Evolutionary conservation across 768 basidiomycete genomes (phyloP).

Genomic region (Russula lepida): DNA sequence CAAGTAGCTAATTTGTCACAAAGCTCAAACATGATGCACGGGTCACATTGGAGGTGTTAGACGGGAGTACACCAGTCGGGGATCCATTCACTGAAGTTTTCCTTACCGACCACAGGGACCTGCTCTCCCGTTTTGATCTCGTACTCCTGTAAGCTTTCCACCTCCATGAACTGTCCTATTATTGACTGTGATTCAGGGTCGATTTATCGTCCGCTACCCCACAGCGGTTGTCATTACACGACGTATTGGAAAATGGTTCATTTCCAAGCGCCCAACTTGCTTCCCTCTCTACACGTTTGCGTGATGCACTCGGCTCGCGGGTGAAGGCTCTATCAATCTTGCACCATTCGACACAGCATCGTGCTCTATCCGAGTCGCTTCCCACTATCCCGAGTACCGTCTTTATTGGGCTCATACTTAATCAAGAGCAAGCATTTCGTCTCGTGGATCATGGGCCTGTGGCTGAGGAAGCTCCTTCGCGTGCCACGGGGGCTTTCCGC

Average conservation of each 20-base stretch:
- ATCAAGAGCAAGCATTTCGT: slow-evolving; percentile 64
- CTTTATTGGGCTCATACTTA: slow-evolving; percentile 68
- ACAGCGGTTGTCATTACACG: slow-evolving; percentile 36
- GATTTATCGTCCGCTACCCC: slow-evolving; percentile 44
- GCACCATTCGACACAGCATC: slow-evolving; percentile 38
- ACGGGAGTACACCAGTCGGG: slow-evolving; percentile 35
- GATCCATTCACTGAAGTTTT: slow-evolving; percentile 70
- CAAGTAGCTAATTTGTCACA: slow-evolving; percentile 7
- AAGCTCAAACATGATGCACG: slow-evolving; percentile 73
- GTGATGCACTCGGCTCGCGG: slow-evolving; percentile 67
- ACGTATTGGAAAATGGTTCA: slow-evolving; percentile 53
- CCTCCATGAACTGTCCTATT: not conserved
- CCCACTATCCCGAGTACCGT: slow-evolving; percentile 44
- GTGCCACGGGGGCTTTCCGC: slow-evolving; percentile 53
- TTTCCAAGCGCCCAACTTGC: slow-evolving; percentile 46
- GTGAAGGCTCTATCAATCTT: slow-evolving; percentile 56
- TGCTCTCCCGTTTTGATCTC: slow-evolving; percentile 64
- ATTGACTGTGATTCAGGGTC: slow-evolving; percentile 35
- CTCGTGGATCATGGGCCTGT: slow-evolving; percentile 90
- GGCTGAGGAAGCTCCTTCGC: slow-evolving; percentile 50
- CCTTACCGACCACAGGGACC: slow-evolving; percentile 57
- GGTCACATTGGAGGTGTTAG: slow-evolving; percentile 59
- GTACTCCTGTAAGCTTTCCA: slow-evolving; percentile 45
- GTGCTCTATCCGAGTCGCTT: slow-evolving; percentile 46
- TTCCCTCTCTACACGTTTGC: slow-evolving; percentile 42